These are phyloP conservation scores for Penicillium alfredii DNA, from an alignment of 495 filamentous ascomycete species.

Conservation along the genomic window DNA sequence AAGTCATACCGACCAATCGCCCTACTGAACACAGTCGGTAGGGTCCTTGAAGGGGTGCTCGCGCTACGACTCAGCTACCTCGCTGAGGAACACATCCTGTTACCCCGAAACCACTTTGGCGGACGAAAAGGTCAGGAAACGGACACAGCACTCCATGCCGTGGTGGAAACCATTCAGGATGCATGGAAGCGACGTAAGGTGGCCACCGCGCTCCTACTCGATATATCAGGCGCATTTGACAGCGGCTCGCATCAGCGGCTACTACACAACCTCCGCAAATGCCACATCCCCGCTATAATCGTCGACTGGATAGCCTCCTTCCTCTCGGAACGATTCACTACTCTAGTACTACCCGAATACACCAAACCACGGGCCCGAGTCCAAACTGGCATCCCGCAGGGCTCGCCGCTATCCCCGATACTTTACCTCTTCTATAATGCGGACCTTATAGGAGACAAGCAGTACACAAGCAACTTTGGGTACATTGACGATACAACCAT, in stretches of 20 bases:
- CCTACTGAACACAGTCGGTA: conserved; percentile 23
- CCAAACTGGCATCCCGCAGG: neutral
- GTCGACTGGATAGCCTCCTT: conserved; percentile 1
- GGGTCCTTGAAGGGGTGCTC: conserved; percentile 18
- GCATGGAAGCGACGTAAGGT: too few relatives aligned
- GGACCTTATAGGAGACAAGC: neutral
- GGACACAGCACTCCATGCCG: too few relatives aligned
- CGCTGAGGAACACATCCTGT: conserved; percentile 10
- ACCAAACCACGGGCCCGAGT: neutral
- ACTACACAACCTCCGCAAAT: conserved; percentile 19
- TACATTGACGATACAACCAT: neutral
- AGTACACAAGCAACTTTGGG: too few relatives aligned
- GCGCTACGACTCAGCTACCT: conserved; percentile 8
- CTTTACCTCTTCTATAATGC: neutral
- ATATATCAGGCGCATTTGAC: conserved; percentile 28
- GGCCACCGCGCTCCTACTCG: conserved; percentile 12
- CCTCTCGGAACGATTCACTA: neutral
- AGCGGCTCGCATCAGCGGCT: conserved; percentile 20
- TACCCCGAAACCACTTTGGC: too few relatives aligned
- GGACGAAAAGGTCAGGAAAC: too few relatives aligned
- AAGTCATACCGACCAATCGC: conserved; percentile 24
- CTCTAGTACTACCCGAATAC: conserved; percentile 1
- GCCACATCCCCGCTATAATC: neutral
- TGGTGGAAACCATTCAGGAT: too few relatives aligned
- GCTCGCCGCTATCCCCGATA: neutral